Evolutionary conservation across 306 rosid genomes (phyloP), one percentile per base, ranked within the genome.

Genomic region (Dicorynia guianensis): DNA sequence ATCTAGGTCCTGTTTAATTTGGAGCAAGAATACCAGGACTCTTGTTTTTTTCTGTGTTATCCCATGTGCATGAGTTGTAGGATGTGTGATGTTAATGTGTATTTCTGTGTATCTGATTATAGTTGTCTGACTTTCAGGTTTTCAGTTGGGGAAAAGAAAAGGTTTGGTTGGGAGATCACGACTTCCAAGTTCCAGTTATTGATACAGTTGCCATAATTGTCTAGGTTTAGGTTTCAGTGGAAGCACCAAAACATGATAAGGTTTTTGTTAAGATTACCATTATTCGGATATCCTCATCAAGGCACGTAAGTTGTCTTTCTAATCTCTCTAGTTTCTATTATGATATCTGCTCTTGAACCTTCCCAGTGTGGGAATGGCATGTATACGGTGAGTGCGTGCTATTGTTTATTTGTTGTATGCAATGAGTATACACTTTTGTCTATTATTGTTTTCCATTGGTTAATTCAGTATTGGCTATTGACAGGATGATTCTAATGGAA

Each of bases 1-100:
- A 47, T 73, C 15, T 67, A 1, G 59, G 43, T 66, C 68, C 75
- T 49, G 11, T 69, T 80, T 59, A 46, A 72, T 73, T 67, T 74
- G 50, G 44, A 49, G 75, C 50, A 11, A 59, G 18, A 12, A 73
- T 58, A 42, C 67, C 59, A 33, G 46, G 35, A 39, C 44, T 11
- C 38, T 47, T 36, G 53, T 15, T 78, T 66, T 79, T 65, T 48
- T n/a, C n/a, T n/a, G 18, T 54, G 67, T 72, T 57, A 39, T 56
- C 30, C 9, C 18, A 0, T 64, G 69, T 57, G 33, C 63, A 42
- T 3, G 11, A 47, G 54, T 56, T 48, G 36, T n/a, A 55, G 55
- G 62, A 12, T 74, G 11, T 60, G 36, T 49, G 33, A 39, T 74
- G 58, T 36, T 42, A 6, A 19, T 11, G 13, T 44, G 49, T 44